phyloP scores from a whole-genome alignment of 441 rosid genomes.

The Melastoma candidum region DNA sequence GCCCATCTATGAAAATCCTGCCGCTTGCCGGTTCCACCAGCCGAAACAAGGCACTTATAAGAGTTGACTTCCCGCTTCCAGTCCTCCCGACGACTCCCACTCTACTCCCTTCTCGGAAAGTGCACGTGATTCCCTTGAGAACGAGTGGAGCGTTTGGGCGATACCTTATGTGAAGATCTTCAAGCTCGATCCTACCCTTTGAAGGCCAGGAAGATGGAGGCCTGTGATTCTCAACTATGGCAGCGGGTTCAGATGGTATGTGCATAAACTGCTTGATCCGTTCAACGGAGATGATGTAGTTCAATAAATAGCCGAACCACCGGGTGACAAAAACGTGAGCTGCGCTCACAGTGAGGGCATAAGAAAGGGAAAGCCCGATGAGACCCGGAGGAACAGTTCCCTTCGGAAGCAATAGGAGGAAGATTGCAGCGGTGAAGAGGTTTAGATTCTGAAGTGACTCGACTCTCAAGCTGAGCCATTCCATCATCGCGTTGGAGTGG shows the following conservation, averaged over 20 bases:
- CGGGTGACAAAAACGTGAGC: not conserved
- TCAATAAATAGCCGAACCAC: conserved; percentile 15
- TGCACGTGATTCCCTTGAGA: conserved; percentile 82
- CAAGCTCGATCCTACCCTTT: conserved; percentile 21
- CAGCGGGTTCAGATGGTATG: conserved; percentile 27
- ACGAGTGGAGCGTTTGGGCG: conserved; percentile 67
- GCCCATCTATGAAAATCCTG: conserved; percentile 51
- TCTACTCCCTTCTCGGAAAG: conserved; percentile 62
- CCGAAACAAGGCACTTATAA: conserved; percentile 80
- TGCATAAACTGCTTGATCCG: conserved; percentile 32
- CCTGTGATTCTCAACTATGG: conserved; percentile 12
- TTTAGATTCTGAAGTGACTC: too few relatives aligned
- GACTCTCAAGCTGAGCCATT: too few relatives aligned
- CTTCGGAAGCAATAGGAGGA: too few relatives aligned
- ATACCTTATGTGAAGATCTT: conserved; percentile 48
- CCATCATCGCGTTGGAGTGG: conserved; percentile 48
- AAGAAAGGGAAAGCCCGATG: too few relatives aligned
- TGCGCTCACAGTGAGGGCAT: too few relatives aligned
- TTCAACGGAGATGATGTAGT: conserved; percentile 22
- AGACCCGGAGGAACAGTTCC: too few relatives aligned
- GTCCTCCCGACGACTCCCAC: conserved; percentile 87
- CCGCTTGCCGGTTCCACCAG: conserved; percentile 77
- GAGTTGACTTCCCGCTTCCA: conserved; percentile 85
- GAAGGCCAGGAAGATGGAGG: conserved; percentile 20
- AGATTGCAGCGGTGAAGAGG: too few relatives aligned